Percentiles rank a stretch among this genome's conserved stretches.
Conservation (phyloP, 768 basidiomycete species). For the Omphalotus guepiniiformis region DNA sequence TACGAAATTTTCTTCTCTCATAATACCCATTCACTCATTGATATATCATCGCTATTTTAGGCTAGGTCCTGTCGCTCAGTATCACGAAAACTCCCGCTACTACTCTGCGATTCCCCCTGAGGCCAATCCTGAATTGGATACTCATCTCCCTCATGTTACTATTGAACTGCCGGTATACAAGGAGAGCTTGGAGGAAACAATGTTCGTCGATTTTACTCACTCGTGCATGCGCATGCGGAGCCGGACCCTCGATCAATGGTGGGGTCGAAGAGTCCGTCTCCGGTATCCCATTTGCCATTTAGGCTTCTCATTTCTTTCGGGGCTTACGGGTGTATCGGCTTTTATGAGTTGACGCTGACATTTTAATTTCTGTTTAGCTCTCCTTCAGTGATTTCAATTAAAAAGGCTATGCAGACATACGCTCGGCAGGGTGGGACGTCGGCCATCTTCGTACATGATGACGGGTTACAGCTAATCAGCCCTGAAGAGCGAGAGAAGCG, state of each 20-base stretch:
- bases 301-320: background rate
- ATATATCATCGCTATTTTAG: slow-evolving; percentile 27
- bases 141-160: slow-evolving; percentile 67
- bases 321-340: background rate
- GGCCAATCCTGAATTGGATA: slow-evolving; percentile 59
- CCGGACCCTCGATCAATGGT: too few species aligned
- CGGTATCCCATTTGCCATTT: too few species aligned
- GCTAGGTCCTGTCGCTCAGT: slow-evolving; percentile 81
- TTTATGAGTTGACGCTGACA: background rate
- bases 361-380: slow-evolving; percentile 35
- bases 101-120: slow-evolving; percentile 69
- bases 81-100: slow-evolving; percentile 79
- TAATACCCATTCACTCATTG: slow-evolving; percentile 1
- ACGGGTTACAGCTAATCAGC: slow-evolving; percentile 68
- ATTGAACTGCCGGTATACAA: slow-evolving; percentile 89
- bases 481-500: slow-evolving; percentile 62
- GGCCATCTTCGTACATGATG: slow-evolving; percentile 77
- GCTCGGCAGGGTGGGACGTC: slow-evolving; percentile 86
- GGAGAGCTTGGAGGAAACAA: slow-evolving; percentile 75
- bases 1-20: slow-evolving; percentile 28
- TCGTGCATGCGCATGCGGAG: too few species aligned
- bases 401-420: slow-evolving; percentile 89
- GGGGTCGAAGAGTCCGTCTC: too few species aligned
- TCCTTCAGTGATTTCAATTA: slow-evolving; percentile 72
- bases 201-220: too few species aligned